These are phyloP conservation scores for Plantago major DNA, from an alignment of 257 asterid genomes.

Conservation along the genomic window DNA sequence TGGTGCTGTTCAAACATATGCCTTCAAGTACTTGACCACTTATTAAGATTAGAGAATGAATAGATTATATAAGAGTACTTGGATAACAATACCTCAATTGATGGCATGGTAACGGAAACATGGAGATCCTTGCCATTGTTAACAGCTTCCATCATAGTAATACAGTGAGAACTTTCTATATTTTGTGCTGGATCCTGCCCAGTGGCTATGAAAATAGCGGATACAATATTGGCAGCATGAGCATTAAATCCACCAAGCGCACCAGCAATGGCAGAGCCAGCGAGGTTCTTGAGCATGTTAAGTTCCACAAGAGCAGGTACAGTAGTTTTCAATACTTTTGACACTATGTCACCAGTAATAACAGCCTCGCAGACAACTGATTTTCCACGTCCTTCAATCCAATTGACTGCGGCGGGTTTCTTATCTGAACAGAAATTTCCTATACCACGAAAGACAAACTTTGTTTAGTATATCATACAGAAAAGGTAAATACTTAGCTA, in stretches of 20 bases:
- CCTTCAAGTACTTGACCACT: neutral
- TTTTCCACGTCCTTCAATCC: conserved; percentile 96
- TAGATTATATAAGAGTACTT: neutral
- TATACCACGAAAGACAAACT: conserved; percentile 23
- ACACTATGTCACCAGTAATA: conserved; percentile 58
- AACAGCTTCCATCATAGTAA: conserved; percentile 93
- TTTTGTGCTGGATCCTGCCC: conserved; percentile 99
- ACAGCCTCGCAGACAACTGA: conserved; percentile 88
- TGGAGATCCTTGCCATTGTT: conserved; percentile 81
- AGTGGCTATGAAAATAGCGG: conserved; percentile 83
- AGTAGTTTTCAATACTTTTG: conserved; percentile 67
- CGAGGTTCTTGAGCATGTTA: conserved; percentile 89
- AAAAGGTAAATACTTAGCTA: neutral
- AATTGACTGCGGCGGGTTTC: conserved; percentile 88
- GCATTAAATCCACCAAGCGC: conserved; percentile 94
- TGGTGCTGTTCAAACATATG: neutral
- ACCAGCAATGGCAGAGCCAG: conserved; percentile 93
- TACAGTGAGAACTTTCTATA: conserved; percentile 90
- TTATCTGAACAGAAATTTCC: conserved; percentile 93
- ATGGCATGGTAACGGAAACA: conserved; percentile 93
- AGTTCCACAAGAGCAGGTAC: conserved; percentile 81
- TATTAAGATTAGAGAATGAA: neutral
- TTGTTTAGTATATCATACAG: neutral
- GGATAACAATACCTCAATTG: conserved; percentile 65
- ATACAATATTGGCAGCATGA: conserved; percentile 87